A percentile compares a stretch with the other conserved stretches of the same genome.
Evolutionary conservation across 129 eudicot species (phyloP).

Genomic region (Gnaphalium uliginosum): DNA sequence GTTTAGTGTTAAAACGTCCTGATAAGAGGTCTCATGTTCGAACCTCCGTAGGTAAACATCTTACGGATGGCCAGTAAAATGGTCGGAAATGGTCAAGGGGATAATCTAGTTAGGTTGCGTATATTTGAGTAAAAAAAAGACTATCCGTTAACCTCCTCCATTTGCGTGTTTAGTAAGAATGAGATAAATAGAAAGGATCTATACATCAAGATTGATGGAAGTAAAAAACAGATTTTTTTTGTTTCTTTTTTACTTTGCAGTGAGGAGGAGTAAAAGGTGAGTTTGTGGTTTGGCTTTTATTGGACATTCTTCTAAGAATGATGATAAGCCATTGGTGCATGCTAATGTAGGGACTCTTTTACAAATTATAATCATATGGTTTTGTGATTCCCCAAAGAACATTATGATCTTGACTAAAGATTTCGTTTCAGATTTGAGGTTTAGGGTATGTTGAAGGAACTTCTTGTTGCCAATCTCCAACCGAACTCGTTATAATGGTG

Average conservation of each 20-base stretch:
- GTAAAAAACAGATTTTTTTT: slow-evolving; percentile 12
- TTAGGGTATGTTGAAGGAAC: neutral
- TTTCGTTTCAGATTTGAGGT: slow-evolving; percentile 6
- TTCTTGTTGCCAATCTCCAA: slow-evolving; percentile 1
- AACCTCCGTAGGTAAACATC: too few relatives aligned
- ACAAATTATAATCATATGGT: slow-evolving; percentile 26
- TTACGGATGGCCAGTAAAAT: too few relatives aligned
- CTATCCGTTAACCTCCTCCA: too few relatives aligned
- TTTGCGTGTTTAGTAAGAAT: neutral
- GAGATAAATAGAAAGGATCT: neutral
- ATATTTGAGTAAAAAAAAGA: too few relatives aligned
- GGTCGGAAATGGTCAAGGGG: too few relatives aligned
- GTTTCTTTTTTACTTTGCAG: slow-evolving; percentile 27
- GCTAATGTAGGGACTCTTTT: slow-evolving; percentile 43
- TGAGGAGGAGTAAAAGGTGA: slow-evolving; percentile 27
- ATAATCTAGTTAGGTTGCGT: too few relatives aligned
- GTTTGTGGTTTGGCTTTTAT: slow-evolving; percentile 39
- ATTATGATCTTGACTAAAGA: slow-evolving; percentile 15
- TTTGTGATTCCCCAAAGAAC: slow-evolving; percentile 9
- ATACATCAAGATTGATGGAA: slow-evolving; percentile 8
- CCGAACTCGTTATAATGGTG: slow-evolving; percentile 1
- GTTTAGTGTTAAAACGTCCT: too few relatives aligned
- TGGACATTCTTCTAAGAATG: slow-evolving; percentile 30
- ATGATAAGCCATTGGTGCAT: slow-evolving; percentile 40
- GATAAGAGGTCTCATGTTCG: too few relatives aligned